Evolutionary conservation across 306 rosid genomes (phyloP).

Genomic region (Lathyrus sativus): DNA sequence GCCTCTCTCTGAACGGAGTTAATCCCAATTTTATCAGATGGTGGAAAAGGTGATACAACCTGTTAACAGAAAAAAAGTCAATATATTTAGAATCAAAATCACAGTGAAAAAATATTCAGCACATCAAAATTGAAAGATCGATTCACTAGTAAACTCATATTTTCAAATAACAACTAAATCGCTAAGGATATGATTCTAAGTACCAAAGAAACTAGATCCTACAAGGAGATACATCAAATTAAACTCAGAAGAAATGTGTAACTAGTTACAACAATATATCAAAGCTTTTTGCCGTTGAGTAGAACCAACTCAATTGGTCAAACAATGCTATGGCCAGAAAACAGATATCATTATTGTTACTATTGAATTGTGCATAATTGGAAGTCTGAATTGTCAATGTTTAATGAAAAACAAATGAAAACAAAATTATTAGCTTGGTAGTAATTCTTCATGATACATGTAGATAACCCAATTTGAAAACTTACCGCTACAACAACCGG

Average conservation of each 20-base stretch:
- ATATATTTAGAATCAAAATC: neutral
- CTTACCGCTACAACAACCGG: slow-evolving; percentile 88
- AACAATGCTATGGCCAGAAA: neutral
- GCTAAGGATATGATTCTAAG: neutral
- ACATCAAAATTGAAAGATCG: neutral
- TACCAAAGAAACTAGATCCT: slow-evolving; percentile 2
- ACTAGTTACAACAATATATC: neutral
- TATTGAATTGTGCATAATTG: neutral
- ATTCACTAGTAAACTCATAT: neutral
- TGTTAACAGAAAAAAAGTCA: slow-evolving; percentile 33
- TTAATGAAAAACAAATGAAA: neutral
- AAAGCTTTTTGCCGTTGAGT: neutral
- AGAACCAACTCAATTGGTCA: neutral
- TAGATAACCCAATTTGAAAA: slow-evolving; percentile 29
- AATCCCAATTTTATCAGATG: slow-evolving; percentile 85
- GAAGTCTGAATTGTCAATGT: neutral
- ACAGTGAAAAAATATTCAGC: neutral
- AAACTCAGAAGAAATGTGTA: neutral
- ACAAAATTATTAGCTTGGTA: slow-evolving; percentile 7
- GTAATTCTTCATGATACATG: neutral
- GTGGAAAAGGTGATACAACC: slow-evolving; percentile 89
- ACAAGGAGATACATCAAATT: neutral
- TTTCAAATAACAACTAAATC: slow-evolving; percentile 5
- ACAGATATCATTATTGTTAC: neutral
- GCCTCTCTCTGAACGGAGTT: slow-evolving; percentile 90